Percentiles rank a stretch among this genome's conserved stretches.
Conservation (phyloP, 805 yeast genomes). For the baker's yeast (Saccharomyces cerevisiae) region DNA sequence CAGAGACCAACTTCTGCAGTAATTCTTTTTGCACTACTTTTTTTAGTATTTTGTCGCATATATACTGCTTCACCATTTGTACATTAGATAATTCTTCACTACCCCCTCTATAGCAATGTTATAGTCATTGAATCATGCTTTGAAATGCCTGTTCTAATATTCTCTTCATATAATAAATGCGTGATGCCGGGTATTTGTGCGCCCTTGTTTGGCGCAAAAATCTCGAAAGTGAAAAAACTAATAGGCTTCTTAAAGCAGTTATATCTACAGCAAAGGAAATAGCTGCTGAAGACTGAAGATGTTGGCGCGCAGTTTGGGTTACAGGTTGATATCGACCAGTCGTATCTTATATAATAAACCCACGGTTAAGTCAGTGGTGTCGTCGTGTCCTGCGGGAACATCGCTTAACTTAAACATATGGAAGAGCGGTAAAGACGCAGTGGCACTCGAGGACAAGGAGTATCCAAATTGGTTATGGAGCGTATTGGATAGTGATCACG, state of each 20-base stretch:
- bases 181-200: not conserved
- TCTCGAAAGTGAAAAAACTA: not conserved
- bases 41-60: not conserved
- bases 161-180: not conserved
- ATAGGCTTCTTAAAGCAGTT: not conserved
- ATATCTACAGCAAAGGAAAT: not conserved
- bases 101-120: not conserved
- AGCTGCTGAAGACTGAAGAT: not conserved
- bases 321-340: not conserved
- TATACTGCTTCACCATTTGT: not conserved
- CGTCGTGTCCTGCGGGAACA: constrained; percentile 66
- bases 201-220: not conserved
- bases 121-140: not conserved
- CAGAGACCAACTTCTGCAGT: constrained; percentile 67
- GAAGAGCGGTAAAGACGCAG: constrained; percentile 78
- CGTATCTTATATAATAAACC: not conserved
- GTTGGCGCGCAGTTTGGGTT: not conserved
- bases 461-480: constrained; percentile 96
- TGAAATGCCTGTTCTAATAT: not conserved
- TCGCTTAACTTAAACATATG: constrained; percentile 60
- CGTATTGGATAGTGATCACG: constrained; percentile 46
- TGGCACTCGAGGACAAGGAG: constrained; percentile 78
- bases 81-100: not conserved
- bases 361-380: constrained; percentile 17
- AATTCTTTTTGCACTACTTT: not conserved